Percentiles rank a stretch among this genome's conserved stretches.
Evolutionary conservation across 2,329 filamentous ascomycete genomes (phyloP).

Genomic region (Knufia fluminis): DNA sequence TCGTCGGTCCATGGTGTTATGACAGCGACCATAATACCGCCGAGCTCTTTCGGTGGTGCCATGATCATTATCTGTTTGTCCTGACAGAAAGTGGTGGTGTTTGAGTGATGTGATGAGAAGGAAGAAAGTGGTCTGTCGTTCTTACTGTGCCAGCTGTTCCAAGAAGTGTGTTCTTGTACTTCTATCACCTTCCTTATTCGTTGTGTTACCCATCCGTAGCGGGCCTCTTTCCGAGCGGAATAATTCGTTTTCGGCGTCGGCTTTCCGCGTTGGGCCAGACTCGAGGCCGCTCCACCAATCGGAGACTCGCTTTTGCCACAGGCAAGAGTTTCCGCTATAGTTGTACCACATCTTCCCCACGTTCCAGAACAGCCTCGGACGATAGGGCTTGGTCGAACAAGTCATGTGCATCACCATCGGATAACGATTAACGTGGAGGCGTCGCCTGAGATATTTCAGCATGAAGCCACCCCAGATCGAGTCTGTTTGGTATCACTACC

Average conservation of each 20-base stretch:
- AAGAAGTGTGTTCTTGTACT: neutral
- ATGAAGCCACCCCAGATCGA: neutral
- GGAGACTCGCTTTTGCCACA: neutral
- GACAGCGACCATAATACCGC: slow-evolving; percentile 41
- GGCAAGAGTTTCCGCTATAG: slow-evolving; percentile 1
- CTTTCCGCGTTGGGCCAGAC: slow-evolving; percentile 1
- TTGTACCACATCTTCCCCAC: neutral
- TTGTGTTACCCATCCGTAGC: neutral
- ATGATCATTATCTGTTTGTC: neutral
- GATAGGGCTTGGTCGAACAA: neutral
- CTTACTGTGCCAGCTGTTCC: neutral
- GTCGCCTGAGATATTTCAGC: neutral
- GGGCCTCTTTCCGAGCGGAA: neutral
- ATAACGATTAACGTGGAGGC: neutral
- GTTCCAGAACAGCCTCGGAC: neutral
- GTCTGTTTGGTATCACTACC: neutral
- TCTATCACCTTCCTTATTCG: neutral
- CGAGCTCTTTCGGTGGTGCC: slow-evolving; percentile 2
- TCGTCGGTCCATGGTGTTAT: slow-evolving; percentile 41
- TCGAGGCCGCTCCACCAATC: neutral
- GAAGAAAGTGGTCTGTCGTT: no score
- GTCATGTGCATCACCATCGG: neutral
- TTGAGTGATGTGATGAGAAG: neutral
- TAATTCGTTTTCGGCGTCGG: neutral
- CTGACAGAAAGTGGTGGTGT: neutral